Conservation (phyloP, 2,329 filamentous ascomycete species). For the Juglanconis oblonga region DNA sequence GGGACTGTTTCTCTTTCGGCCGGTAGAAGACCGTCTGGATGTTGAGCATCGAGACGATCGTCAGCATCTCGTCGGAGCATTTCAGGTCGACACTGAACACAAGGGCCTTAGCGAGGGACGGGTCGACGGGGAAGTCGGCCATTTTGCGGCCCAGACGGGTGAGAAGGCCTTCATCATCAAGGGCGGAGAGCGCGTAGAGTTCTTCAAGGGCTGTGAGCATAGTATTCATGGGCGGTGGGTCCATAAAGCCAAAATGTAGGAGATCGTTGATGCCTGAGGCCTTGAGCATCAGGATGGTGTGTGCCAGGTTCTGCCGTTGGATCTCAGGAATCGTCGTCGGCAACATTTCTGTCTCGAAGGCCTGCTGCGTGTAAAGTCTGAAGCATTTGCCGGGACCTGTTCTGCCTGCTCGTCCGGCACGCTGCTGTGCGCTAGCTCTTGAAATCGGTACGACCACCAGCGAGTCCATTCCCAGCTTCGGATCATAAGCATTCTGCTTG, state of each 20-base stretch:
- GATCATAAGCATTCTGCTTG: conserved; percentile 96
- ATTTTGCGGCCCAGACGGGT: conserved; percentile 92
- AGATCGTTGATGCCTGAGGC: conserved; percentile 99
- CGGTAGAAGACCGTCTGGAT: conserved; percentile 87
- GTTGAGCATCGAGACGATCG: conserved; percentile 91
- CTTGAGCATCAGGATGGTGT: conserved; percentile 95
- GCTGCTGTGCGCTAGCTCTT: conserved; percentile 92
- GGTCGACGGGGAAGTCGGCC: conserved; percentile 99
- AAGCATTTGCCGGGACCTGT: conserved; percentile 97
- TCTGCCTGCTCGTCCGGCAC: conserved; percentile 86
- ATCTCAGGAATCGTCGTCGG: conserved; percentile 96
- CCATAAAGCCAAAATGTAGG: conserved; percentile 98
- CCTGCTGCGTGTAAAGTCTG: conserved; percentile 89
- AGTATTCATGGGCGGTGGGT: conserved; percentile 93
- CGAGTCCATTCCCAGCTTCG: conserved; percentile 96
- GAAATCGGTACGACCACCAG: conserved; percentile 94
- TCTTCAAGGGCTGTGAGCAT: conserved; percentile 97
- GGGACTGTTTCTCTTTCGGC: conserved; percentile 93
- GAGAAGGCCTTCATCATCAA: conserved; percentile 92
- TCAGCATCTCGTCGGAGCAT: conserved; percentile 92
- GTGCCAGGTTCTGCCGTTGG: conserved; percentile 86
- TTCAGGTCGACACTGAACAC: conserved; percentile 83
- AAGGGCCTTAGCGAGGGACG: conserved; percentile 82
- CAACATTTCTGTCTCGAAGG: conserved; percentile 95
- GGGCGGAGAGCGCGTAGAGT: conserved; percentile 82